Evolutionary conservation across 2,329 filamentous ascomycete genomes (phyloP).

Genomic region (Akanthomyces uredinophilus): DNA sequence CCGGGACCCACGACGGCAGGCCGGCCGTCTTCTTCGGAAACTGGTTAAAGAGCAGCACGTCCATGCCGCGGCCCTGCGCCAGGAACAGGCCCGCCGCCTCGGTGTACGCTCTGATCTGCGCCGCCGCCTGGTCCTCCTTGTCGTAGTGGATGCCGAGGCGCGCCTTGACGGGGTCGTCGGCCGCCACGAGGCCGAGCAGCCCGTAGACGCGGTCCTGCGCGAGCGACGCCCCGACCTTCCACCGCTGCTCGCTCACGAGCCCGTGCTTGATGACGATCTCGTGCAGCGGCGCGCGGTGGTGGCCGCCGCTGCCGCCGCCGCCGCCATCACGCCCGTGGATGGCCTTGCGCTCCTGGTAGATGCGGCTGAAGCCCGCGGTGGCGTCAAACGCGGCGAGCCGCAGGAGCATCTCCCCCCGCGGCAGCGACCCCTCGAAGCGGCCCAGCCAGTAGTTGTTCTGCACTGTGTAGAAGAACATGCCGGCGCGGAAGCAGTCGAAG

Average conservation of each 20-base stretch:
- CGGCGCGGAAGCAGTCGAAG: constrained; percentile 24
- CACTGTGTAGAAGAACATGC: constrained; percentile 26
- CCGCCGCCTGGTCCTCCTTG: constrained; percentile 7
- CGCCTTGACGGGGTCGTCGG: constrained; percentile 18
- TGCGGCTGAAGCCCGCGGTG: constrained; percentile 20
- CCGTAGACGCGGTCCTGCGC: constrained; percentile 29
- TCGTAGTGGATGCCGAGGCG: constrained; percentile 18
- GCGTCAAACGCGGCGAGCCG: constrained; percentile 22
- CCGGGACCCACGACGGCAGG: constrained; percentile 31
- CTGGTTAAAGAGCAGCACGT: constrained; percentile 28
- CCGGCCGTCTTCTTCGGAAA: constrained; percentile 19
- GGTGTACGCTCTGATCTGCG: constrained; percentile 16
- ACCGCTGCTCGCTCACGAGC: constrained; percentile 18
- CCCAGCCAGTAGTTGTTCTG: constrained; percentile 27
- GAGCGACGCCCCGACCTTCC: constrained; percentile 24
- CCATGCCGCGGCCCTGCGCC: constrained; percentile 19
- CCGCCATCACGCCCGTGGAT: constrained; percentile 21
- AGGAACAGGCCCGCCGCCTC: constrained; percentile 22
- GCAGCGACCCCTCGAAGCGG: constrained; percentile 8
- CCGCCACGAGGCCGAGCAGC: constrained; percentile 25
- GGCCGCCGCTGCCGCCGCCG: no score
- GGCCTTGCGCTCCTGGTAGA: constrained; percentile 27
- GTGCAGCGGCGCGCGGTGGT: constrained; percentile 19
- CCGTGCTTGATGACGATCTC: constrained; percentile 28
- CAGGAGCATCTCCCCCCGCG: constrained; percentile 15